Percentiles rank a stretch among this genome's conserved stretches.
Conservation (phyloP, 2,329 filamentous ascomycete species). For the Diaporthe amygdali region DNA sequence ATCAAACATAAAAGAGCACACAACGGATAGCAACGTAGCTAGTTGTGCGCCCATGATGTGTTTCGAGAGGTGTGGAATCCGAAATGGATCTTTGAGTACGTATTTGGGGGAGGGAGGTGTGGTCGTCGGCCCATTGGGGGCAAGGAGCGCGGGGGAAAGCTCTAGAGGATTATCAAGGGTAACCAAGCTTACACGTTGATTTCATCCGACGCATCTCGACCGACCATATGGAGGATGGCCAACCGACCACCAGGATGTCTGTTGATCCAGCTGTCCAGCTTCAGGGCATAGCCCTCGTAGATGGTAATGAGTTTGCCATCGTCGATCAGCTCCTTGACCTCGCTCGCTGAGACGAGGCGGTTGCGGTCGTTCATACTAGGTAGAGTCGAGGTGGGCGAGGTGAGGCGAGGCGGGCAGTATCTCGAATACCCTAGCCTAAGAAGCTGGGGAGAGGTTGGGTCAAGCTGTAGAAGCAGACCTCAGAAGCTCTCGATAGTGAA, state of each 20-base stretch:
- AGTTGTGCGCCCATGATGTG: neutral
- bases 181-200: conserved; percentile 57
- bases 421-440: neutral
- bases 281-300: conserved; percentile 58
- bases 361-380: conserved; percentile 43
- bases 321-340: conserved; percentile 57
- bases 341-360: conserved; percentile 46
- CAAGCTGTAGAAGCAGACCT: neutral
- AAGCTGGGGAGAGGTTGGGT: neutral
- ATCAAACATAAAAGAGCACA: neutral
- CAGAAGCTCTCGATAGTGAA: neutral
- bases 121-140: neutral
- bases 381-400: neutral
- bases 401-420: neutral
- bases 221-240: conserved; percentile 66
- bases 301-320: conserved; percentile 62
- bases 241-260: conserved; percentile 64
- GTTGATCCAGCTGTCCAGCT: conserved; percentile 62
- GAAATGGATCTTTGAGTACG: neutral
- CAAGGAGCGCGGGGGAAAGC: neutral
- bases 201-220: conserved; percentile 63
- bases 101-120: neutral
- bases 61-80: neutral
- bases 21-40: neutral
- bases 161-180: conserved; percentile 1